Conservation (phyloP, 345 rosid genomes). For the Salix brachista region DNA sequence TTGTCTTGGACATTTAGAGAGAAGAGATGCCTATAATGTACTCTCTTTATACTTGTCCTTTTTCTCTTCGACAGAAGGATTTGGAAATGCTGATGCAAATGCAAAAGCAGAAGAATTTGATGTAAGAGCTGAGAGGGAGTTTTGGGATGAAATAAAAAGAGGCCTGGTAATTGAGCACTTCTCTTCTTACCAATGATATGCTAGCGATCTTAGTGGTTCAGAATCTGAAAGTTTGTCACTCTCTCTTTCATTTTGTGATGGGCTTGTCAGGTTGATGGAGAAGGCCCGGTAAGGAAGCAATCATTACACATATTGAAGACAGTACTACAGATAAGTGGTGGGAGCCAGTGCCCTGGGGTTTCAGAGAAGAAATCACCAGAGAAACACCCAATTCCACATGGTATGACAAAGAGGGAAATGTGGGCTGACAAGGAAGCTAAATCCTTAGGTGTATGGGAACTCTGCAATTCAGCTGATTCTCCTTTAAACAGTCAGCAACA, state of each 20-base stretch:
- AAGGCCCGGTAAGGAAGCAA: conserved; percentile 82
- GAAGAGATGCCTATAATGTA: conserved; percentile 76
- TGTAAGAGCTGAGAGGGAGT: conserved; percentile 53
- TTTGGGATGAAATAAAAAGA: conserved; percentile 84
- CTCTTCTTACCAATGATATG: conserved; percentile 17
- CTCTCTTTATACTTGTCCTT: conserved; percentile 67
- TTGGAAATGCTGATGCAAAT: conserved; percentile 27
- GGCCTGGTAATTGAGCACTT: conserved; percentile 64
- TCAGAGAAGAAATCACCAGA: conserved; percentile 35
- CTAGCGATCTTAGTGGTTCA: conserved; percentile 7
- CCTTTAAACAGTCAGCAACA: conserved; percentile 47
- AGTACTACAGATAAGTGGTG: conserved; percentile 38
- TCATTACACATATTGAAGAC: conserved; percentile 75
- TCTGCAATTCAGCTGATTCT: conserved; percentile 45
- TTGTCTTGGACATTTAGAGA: conserved; percentile 69
- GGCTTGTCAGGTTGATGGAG: conserved; percentile 62
- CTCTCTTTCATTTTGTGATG: conserved; percentile 4
- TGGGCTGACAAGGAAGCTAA: conserved; percentile 93
- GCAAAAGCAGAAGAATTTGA: conserved; percentile 49
- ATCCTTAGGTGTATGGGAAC: conserved; percentile 75
- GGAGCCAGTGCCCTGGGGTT: conserved; percentile 26
- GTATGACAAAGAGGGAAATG: conserved; percentile 63
- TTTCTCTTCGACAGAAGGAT: conserved; percentile 33
- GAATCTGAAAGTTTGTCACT: not conserved
- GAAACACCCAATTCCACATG: conserved; percentile 39